Percentiles rank a stretch among this genome's conserved stretches.
phyloP scores from a whole-genome alignment of 495 filamentous ascomycete species.

The Penicillium diatomitis region DNA sequence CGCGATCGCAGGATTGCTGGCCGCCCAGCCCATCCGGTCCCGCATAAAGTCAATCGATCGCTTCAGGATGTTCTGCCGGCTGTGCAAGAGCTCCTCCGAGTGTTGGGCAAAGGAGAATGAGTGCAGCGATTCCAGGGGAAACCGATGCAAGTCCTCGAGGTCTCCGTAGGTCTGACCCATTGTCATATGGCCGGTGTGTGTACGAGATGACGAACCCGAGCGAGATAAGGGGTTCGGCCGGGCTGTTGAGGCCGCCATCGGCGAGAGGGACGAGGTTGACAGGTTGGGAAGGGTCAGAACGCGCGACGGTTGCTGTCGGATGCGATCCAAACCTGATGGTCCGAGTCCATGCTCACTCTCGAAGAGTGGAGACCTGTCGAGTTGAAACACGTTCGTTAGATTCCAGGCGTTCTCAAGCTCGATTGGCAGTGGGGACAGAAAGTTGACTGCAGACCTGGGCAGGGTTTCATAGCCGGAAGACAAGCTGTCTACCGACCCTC shows the following conservation, averaged over 20 bases:
- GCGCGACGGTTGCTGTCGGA: slow-evolving; percentile 68
- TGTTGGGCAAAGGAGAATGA: slow-evolving; percentile 98
- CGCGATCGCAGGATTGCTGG: slow-evolving; percentile 52
- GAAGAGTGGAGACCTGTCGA: slow-evolving; percentile 53
- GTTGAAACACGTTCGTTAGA: slow-evolving; percentile 23
- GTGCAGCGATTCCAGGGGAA: slow-evolving; percentile 92
- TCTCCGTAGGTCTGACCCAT: slow-evolving; percentile 59
- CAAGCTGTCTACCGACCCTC: slow-evolving; percentile 33
- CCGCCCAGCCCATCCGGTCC: slow-evolving; percentile 79
- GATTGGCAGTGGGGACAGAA: slow-evolving; percentile 27
- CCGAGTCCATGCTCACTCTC: slow-evolving; percentile 55
- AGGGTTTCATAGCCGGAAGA: slow-evolving; percentile 36
- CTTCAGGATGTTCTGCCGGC: slow-evolving; percentile 85
- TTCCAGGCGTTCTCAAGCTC: not conserved
- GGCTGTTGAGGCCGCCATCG: slow-evolving; percentile 29
- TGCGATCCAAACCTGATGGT: slow-evolving; percentile 77
- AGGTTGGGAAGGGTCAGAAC: slow-evolving; percentile 59
- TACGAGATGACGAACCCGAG: slow-evolving; percentile 42
- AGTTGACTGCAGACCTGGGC: slow-evolving; percentile 26
- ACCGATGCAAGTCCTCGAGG: slow-evolving; percentile 81
- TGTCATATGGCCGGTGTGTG: slow-evolving; percentile 47
- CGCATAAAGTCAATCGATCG: slow-evolving; percentile 96
- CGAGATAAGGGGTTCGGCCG: slow-evolving; percentile 54
- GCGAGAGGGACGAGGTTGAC: slow-evolving; percentile 50
- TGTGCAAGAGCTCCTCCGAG: slow-evolving; percentile 84